These are phyloP conservation scores for Alternaria novae-zelandiae DNA, from an alignment of 2,329 filamentous ascomycete genomes.

Conservation along the genomic window DNA sequence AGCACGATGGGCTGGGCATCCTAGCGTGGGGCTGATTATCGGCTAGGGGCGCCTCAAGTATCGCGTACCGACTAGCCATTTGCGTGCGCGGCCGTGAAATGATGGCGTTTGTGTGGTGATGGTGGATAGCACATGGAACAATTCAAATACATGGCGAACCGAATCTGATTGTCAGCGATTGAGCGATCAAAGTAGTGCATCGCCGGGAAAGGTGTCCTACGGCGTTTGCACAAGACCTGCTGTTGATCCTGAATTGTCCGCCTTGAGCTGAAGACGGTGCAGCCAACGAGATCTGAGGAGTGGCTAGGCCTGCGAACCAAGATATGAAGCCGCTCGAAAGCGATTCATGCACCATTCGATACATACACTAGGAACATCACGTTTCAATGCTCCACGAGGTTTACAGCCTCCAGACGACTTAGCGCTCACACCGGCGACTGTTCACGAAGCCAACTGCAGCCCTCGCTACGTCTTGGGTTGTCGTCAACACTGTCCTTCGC, in stretches of 20 bases:
- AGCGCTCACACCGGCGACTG: conserved; percentile 41
- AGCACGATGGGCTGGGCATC: conserved; percentile 26
- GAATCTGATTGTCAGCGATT: conserved; percentile 27
- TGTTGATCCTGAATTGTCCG: conserved; percentile 32
- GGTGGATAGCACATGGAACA: conserved; percentile 35
- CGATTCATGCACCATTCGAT: conserved; percentile 33
- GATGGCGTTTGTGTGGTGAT: conserved; percentile 39
- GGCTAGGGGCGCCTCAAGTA: conserved; percentile 32
- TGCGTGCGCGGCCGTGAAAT: conserved; percentile 30
- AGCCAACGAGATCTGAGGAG: conserved; percentile 33
- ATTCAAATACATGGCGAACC: conserved; percentile 22
- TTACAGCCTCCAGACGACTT: conserved; percentile 36
- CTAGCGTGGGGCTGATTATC: conserved; percentile 38
- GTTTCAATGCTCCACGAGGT: conserved; percentile 35
- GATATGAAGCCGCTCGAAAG: conserved; percentile 26
- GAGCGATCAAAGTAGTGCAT: conserved; percentile 36
- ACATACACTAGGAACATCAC: conserved; percentile 27
- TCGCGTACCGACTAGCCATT: conserved; percentile 33
- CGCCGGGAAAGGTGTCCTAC: conserved; percentile 16
- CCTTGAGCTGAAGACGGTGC: conserved; percentile 25
- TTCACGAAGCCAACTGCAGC: conserved; percentile 40
- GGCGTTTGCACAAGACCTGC: conserved; percentile 10
- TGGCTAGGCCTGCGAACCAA: conserved; percentile 20
- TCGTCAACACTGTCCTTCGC: conserved; percentile 35
- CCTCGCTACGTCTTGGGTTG: conserved; percentile 27